phyloP scores from a whole-genome alignment of 2,329 filamentous ascomycete genomes.

The Pseudohalonectria lignicola region DNA sequence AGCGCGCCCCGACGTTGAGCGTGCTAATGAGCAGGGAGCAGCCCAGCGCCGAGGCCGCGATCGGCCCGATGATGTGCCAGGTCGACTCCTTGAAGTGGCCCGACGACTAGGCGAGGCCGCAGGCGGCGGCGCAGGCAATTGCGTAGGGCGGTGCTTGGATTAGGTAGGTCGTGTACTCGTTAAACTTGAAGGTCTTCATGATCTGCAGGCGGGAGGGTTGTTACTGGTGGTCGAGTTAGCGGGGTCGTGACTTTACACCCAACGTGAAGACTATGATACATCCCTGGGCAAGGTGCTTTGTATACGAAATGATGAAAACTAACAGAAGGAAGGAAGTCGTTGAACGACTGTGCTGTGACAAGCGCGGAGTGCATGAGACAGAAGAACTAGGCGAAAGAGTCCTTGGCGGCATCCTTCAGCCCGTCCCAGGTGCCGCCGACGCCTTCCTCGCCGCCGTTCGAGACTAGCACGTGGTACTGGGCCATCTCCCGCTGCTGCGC shows the following conservation, averaged over 20 bases:
- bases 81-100: not conserved
- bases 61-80: not conserved
- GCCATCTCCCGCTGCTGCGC: slow-evolving; percentile 47
- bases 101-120: not conserved
- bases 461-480: not conserved
- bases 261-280: too few relatives aligned
- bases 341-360: slow-evolving; percentile 1
- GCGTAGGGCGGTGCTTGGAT: slow-evolving; percentile 1
- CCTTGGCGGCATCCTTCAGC: not conserved
- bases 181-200: slow-evolving; percentile 1
- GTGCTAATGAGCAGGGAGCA: slow-evolving; percentile 1
- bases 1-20: not conserved
- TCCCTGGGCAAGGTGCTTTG: too few relatives aligned
- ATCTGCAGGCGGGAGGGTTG: too few relatives aligned
- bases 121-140: not conserved
- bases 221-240: too few relatives aligned
- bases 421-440: slow-evolving; percentile 1
- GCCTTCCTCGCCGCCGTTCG: slow-evolving; percentile 1
- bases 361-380: not conserved
- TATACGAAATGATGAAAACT: not conserved
- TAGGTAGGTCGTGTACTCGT: not conserved
- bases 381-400: slow-evolving; percentile 1
- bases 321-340: not conserved
- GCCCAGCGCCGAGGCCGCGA: not conserved
- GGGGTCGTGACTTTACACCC: too few relatives aligned